phyloP scores from a whole-genome alignment of 2,329 filamentous ascomycete species.

The Bipolaris victoriae region DNA sequence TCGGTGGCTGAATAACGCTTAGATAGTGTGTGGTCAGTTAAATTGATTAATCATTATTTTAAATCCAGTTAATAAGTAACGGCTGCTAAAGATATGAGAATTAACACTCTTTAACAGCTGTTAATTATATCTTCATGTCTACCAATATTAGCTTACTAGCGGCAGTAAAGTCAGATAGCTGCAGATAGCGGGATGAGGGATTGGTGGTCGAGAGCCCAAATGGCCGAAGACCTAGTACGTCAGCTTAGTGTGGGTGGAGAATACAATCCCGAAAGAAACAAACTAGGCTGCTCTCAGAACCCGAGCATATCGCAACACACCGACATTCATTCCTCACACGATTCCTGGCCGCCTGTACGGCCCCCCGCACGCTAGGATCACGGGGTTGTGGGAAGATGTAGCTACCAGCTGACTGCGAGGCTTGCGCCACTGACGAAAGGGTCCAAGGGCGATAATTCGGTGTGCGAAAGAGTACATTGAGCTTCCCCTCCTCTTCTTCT shows the following conservation, averaged over 20 bases:
- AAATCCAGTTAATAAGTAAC: too few species aligned
- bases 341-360: not conserved
- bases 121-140: too few species aligned
- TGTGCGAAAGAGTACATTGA: constrained; percentile 2
- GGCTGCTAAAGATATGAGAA: too few species aligned
- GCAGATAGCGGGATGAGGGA: too few species aligned
- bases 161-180: too few species aligned
- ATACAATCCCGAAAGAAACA: not conserved
- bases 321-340: constrained; percentile 6
- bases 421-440: not conserved
- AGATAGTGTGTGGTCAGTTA: too few species aligned
- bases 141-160: too few species aligned
- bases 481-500: not conserved
- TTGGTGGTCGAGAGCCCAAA: too few species aligned
- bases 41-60: too few species aligned
- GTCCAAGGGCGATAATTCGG: not conserved
- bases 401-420: not conserved
- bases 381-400: not conserved
- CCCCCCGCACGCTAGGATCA: constrained; percentile 1
- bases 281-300: not conserved
- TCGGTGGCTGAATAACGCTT: too few species aligned
- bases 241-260: not conserved
- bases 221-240: too few species aligned
- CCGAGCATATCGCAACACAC: constrained; percentile 4
- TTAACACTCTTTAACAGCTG: too few species aligned